Evolutionary conservation across 768 basidiomycete genomes (phyloP), one percentile per base, ranked within the genome.

Genomic region (Mycena floridula): DNA sequence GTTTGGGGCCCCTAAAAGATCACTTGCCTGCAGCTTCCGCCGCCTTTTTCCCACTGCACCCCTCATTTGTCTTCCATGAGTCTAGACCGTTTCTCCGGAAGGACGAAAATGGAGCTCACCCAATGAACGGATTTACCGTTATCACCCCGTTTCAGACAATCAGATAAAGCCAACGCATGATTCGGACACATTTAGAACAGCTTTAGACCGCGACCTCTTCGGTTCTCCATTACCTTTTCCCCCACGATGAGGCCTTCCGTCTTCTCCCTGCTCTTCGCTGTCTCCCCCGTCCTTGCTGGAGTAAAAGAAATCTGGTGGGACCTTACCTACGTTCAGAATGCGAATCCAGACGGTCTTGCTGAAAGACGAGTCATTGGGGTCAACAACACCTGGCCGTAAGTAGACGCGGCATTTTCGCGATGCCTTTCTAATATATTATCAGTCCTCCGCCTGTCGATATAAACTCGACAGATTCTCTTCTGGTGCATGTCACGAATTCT

Each of bases 381-480:
- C 42, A 97, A 97, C 57, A 79, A 81, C 16, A 85, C 88, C 5
- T 98, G 94, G 94, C 94, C 94, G 85, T 92, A 61, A 61, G 89
- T 70, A 13, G 43, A 4, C 8, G 13, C 21, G 13, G 13, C 5
- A 13, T 42, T 15, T 37, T 45, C 36, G 20, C 11, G 18, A 7
- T 35, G 11, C 21, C 24, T 32, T 35, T 23, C 21, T 22, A 20
- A 4, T 26, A 15, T 12, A 26, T 22, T 42, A 47, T n/a, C 47
- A 92, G 89, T 21, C 91, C 89, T 2, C 94, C 93, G 1, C 81
- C 89, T 0, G 67, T 96, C 47, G 76, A 82, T 20, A 77, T 92
- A 9, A 74, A 71, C 49, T 73, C 78, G 5, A 73, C 72, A 18
- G 91, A 98, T 60, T 76, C 77, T 0, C 68, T 96, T 23, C 54